Conservation (phyloP, 768 basidiomycete genomes). For the Amanita brunnescens region DNA sequence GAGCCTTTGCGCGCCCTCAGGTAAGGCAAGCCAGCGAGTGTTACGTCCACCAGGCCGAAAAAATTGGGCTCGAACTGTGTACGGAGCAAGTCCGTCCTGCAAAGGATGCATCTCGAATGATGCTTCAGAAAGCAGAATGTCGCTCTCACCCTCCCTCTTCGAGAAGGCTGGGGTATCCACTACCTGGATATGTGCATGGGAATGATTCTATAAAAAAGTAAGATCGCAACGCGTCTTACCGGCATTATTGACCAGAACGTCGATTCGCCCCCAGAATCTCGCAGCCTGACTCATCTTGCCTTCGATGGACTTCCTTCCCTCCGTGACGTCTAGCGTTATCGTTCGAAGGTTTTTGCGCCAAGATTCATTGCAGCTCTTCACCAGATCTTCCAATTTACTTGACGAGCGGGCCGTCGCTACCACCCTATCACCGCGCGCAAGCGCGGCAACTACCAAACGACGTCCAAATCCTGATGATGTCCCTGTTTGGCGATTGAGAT, state of each 20-base stretch:
- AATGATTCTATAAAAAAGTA: not conserved
- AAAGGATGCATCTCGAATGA: not conserved
- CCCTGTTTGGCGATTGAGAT: conserved; percentile 22
- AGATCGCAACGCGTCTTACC: conserved; percentile 21
- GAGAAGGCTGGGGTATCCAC: conserved; percentile 32
- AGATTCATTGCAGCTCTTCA: too few species aligned
- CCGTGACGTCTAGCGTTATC: conserved; percentile 44
- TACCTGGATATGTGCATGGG: conserved; percentile 17
- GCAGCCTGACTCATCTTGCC: conserved; percentile 33
- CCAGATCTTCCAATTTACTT: conserved; percentile 29
- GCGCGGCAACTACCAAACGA: conserved; percentile 36
- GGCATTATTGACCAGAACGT: conserved; percentile 61
- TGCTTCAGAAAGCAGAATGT: not conserved
- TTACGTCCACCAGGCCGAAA: conserved; percentile 45
- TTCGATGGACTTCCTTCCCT: conserved; percentile 33
- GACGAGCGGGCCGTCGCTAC: conserved; percentile 47
- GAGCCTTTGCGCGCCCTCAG: conserved; percentile 36
- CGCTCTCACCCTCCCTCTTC: conserved; percentile 48
- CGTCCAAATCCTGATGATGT: conserved; percentile 54
- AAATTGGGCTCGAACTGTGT: conserved; percentile 42
- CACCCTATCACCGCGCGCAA: conserved; percentile 51
- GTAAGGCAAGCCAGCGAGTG: conserved; percentile 42
- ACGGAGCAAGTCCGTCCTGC: conserved; percentile 20
- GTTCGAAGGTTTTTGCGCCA: conserved; percentile 36
- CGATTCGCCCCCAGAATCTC: conserved; percentile 42